These are phyloP conservation scores for Arthrobotrys sphaeroides DNA, from an alignment of 2,329 filamentous ascomycete genomes.

Conservation along the genomic window DNA sequence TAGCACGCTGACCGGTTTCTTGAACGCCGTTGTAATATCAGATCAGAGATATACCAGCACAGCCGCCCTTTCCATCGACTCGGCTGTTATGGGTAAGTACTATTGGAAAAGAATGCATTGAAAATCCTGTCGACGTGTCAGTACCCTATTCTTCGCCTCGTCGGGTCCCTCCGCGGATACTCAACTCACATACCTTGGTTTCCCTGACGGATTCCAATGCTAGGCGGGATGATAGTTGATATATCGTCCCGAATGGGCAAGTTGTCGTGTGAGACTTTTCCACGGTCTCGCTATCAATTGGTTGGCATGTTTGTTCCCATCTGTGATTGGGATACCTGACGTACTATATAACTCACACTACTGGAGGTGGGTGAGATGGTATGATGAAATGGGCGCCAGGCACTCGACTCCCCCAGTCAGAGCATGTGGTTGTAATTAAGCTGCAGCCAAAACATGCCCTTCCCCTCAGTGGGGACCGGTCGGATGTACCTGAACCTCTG, in stretches of 20 bases:
- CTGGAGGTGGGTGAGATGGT: too few species aligned
- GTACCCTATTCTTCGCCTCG: constrained; percentile 1
- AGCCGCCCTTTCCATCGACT: neutral
- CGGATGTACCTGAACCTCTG: constrained; percentile 34
- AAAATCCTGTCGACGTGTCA: constrained; percentile 15
- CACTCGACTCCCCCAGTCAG: neutral
- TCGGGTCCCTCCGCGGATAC: too few species aligned
- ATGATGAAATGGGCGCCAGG: constrained; percentile 29
- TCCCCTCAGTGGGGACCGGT: constrained; percentile 4
- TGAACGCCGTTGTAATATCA: neutral
- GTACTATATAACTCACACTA: too few species aligned
- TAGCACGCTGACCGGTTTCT: neutral
- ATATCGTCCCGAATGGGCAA: constrained; percentile 22
- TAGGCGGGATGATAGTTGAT: neutral
- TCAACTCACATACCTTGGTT: too few species aligned
- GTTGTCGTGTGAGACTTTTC: constrained; percentile 34
- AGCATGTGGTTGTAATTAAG: too few species aligned
- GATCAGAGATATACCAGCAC: neutral
- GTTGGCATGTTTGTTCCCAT: constrained; percentile 1
- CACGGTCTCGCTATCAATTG: constrained; percentile 1
- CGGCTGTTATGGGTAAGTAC: neutral
- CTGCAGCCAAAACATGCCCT: too few species aligned
- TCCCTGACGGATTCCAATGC: too few species aligned
- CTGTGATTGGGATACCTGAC: neutral
- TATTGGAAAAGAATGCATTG: neutral